Percentiles rank a stretch among this genome's conserved stretches.
Conservation (phyloP, 192 early-diverging fungal genomes). For the Jimgerdemannia lactiflua region DNA sequence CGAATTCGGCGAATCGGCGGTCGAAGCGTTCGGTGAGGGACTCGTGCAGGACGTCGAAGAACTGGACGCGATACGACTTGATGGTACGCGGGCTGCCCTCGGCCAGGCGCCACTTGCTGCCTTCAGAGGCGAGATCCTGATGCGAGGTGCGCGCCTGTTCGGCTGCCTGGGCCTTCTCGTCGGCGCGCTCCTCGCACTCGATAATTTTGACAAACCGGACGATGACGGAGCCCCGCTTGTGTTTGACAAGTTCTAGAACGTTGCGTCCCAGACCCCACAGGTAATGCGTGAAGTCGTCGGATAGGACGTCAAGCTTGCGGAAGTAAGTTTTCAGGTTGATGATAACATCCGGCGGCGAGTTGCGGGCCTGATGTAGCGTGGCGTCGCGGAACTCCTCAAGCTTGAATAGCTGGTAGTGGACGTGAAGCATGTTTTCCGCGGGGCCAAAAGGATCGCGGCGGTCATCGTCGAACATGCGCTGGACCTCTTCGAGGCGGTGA, state of each 20-base stretch:
- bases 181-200: slow-evolving; percentile 88
- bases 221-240: slow-evolving; percentile 66
- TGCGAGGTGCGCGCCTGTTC: slow-evolving; percentile 42
- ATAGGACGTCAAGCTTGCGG: slow-evolving; percentile 73
- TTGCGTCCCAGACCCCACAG: slow-evolving; percentile 82
- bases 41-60: slow-evolving; percentile 73
- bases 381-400: slow-evolving; percentile 86
- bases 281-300: slow-evolving; percentile 81
- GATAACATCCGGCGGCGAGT: slow-evolving; percentile 69
- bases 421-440: slow-evolving; percentile 74
- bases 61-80: slow-evolving; percentile 77
- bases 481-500: slow-evolving; percentile 71
- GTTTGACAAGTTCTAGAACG: slow-evolving; percentile 76
- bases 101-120: slow-evolving; percentile 36
- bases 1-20: slow-evolving; percentile 56
- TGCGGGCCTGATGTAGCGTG: slow-evolving; percentile 75
- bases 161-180: slow-evolving; percentile 64
- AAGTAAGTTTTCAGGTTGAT: slow-evolving; percentile 89
- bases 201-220: slow-evolving; percentile 93
- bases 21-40: slow-evolving; percentile 65
- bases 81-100: slow-evolving; percentile 48
- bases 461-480: slow-evolving; percentile 68
- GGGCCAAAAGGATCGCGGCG: slow-evolving; percentile 59
- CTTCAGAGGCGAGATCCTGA: slow-evolving; percentile 41
- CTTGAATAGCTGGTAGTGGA: slow-evolving; percentile 87